Base-by-base conservation (phyloP, 1,284 basidiomycete genomes). In the Somion occarium region DNA sequence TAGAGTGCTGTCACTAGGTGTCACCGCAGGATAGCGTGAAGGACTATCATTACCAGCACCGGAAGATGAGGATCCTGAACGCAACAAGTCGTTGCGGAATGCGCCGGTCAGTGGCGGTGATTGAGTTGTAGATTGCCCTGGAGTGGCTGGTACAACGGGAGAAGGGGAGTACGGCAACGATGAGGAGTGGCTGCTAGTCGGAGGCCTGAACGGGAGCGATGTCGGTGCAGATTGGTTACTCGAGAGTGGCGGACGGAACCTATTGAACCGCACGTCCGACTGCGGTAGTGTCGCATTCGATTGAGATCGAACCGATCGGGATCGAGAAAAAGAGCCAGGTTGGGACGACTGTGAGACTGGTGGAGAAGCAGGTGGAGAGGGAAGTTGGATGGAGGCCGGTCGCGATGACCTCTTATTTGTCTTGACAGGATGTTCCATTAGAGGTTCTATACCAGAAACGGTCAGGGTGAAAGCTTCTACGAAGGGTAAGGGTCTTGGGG, bases 351-450 rank as follows among this genome's bases (percentile, higher is more conserved):
- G 51, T 11, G 45, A n/a, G 37, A 50, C n/a, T n/a, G 56, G 56
- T 11, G 65, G 65, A 11, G 65, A 65, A 42, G 61, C 59, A 22
- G 65, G 64, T 30, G 65, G 65, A 39, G 65, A 65, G 22, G 65
- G 65, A 24, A 65, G 60, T 50, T 65, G 65, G 39, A 63, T 57
- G 42, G 64, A 58, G 20, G 37, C 52, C 12, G 52, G 52, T n/a
- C 54, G 30, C 41, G 55, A 48, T 44, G 19, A 12, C 13, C 44
- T 26, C 5, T 43, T 41, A 19, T 48, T 46, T 30, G 53, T 18
- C 13, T 39, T 51, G 49, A 46, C 49, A 42, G 48, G 25, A 56
- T 38, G 44, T 53, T 44, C 59, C 53, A 44, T 53, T 26, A n/a
- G 30, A 41, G 41, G 53, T 43, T 49, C 54, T 25, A 37, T 56